Conservation (phyloP, 1,139 yeast species). For the Protomyces macrosporus region DNA sequence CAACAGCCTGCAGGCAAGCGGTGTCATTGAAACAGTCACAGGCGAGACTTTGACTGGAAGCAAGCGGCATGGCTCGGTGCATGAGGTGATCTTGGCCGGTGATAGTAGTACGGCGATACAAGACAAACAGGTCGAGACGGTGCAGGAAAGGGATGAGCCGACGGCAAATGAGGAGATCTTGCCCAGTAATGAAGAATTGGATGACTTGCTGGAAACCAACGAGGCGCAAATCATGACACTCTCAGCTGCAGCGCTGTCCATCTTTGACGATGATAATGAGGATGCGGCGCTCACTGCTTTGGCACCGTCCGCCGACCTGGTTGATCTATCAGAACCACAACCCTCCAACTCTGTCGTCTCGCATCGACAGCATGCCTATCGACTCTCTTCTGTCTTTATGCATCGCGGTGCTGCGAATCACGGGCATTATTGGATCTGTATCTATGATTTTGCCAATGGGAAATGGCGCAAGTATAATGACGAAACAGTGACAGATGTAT, state of each 20-base stretch:
- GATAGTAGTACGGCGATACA: not conserved
- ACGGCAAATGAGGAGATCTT: not conserved
- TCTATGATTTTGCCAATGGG: constrained; percentile 62
- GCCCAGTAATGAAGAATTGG: constrained; percentile 2
- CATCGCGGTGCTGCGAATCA: constrained; percentile 94
- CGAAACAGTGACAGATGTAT: constrained; percentile 78
- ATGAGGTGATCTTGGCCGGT: not conserved
- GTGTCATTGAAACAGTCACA: not conserved
- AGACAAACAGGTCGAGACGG: not conserved
- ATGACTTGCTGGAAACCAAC: not conserved
- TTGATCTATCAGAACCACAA: constrained; percentile 45
- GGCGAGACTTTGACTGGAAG: not conserved
- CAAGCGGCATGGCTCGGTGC: constrained; percentile 10
- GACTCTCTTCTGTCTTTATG: constrained; percentile 83
- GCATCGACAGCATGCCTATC: constrained; percentile 63
- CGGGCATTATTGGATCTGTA: constrained; percentile 96
- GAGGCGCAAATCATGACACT: constrained; percentile 12
- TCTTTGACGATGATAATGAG: constrained; percentile 36
- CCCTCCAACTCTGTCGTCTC: constrained; percentile 32
- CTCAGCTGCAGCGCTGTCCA: constrained; percentile 32
- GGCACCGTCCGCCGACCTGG: constrained; percentile 28
- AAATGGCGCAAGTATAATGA: constrained; percentile 88
- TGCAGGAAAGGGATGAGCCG: not conserved
- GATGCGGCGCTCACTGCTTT: not conserved
- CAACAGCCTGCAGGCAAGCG: not conserved